Percentiles rank a stretch among this genome's conserved stretches.
Evolutionary conservation across 177 flowering plant species (phyloP).

Genomic region (Vitis hybrid): DNA sequence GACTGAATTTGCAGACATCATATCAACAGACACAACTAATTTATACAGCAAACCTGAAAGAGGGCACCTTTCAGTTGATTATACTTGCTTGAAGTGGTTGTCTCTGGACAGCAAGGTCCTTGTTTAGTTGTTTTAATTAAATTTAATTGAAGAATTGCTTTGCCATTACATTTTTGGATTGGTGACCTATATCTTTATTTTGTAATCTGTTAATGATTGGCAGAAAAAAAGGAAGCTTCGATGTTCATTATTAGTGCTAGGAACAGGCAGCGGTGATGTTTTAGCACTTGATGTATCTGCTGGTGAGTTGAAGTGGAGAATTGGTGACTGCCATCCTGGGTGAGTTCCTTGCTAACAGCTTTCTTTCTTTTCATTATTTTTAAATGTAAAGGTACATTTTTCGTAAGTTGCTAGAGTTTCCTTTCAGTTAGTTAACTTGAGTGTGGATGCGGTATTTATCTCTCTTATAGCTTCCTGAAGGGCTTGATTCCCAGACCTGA

Average conservation of each 20-base stretch:
- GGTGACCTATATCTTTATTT: neutral
- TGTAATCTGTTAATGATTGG: constrained; percentile 2
- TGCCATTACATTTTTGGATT: neutral
- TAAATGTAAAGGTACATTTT: neutral
- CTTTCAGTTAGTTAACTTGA: neutral
- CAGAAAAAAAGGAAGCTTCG: constrained; percentile 71
- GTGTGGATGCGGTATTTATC: neutral
- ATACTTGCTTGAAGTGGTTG: constrained; percentile 92
- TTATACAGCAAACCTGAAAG: constrained; percentile 44
- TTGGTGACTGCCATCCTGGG: constrained; percentile 95
- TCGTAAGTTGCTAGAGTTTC: neutral
- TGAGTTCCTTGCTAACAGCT: constrained; percentile 27
- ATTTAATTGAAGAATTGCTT: neutral
- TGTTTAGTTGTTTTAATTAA: neutral
- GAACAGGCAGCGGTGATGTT: constrained; percentile 94
- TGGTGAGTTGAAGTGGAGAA: constrained; percentile 84
- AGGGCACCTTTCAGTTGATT: constrained; percentile 92
- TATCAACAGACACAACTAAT: constrained; percentile 37
- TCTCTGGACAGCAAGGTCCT: constrained; percentile 61
- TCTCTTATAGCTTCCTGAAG: neutral
- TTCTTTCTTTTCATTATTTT: neutral
- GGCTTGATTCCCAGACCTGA: neutral
- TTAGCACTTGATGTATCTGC: constrained; percentile 84
- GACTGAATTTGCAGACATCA: constrained; percentile 75
- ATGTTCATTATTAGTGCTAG: constrained; percentile 57